These are phyloP conservation scores for Plasmodium fragile DNA, from an alignment of 169 alveolate species.

Conservation along the genomic window DNA sequence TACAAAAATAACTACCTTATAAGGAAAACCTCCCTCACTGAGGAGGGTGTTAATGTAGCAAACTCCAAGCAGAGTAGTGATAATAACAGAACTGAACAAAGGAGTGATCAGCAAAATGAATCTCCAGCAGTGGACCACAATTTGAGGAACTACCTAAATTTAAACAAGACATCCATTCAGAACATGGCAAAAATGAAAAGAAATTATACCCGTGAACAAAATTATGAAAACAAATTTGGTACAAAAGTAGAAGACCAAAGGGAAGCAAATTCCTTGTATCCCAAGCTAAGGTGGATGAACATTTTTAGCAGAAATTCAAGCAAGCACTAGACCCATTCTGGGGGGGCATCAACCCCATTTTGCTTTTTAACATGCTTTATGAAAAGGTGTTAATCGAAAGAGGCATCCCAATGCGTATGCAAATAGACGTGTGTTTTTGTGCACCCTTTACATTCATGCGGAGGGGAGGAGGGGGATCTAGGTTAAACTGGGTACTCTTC, in stretches of 20 bases:
- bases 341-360: background rate
- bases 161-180: slow-evolving; percentile 36
- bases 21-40: background rate
- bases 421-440: background rate
- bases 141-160: slow-evolving; percentile 7
- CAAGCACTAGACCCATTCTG: background rate
- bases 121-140: background rate
- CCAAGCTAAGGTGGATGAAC: slow-evolving; percentile 47
- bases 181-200: slow-evolving; percentile 13
- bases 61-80: background rate
- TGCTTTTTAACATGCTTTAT: too few relatives aligned
- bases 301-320: slow-evolving; percentile 40
- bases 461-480: background rate
- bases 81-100: background rate
- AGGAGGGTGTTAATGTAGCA: background rate
- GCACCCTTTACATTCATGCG: background rate
- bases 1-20: background rate
- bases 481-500: background rate
- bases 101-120: background rate
- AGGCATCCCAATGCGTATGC: background rate
- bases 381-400: background rate
- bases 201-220: background rate
- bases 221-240: background rate
- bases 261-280: slow-evolving; percentile 3
- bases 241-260: background rate